Percentiles rank a stretch among this genome's conserved stretches.
Evolutionary conservation across 192 early-diverging fungal species (phyloP).

Genomic region (Podila horticola): DNA sequence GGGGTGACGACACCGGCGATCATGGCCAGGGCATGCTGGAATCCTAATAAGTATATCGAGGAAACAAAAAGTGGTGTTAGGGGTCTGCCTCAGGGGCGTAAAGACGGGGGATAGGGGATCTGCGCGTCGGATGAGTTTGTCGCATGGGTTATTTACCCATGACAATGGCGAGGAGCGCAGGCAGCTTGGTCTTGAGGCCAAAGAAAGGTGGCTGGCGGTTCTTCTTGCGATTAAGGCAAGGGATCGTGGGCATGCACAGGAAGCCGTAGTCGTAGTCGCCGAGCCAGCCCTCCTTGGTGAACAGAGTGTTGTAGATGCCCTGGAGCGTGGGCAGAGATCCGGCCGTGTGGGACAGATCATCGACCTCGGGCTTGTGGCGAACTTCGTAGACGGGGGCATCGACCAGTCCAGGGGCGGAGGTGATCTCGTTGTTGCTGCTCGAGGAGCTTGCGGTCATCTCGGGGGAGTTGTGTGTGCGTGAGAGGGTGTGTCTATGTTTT

Average conservation of each 20-base stretch:
- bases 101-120: no score
- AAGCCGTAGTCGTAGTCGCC: constrained; percentile 55
- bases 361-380: constrained; percentile 7
- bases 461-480: not conserved
- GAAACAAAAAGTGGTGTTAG: not conserved
- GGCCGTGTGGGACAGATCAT: constrained; percentile 35
- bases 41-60: constrained; percentile 21
- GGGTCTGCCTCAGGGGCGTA: not conserved
- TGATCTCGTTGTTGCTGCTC: constrained; percentile 15
- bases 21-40: constrained; percentile 43
- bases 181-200: constrained; percentile 58
- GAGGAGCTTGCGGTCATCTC: constrained; percentile 10
- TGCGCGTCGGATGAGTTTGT: not conserved
- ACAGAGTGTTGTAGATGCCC: constrained; percentile 23
- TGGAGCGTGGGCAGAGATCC: constrained; percentile 23
- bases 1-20: constrained; percentile 60
- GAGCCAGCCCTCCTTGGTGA: constrained; percentile 57
- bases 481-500: not conserved
- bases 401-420: constrained; percentile 14
- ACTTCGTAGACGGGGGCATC: constrained; percentile 35
- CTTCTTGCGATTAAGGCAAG: constrained; percentile 38
- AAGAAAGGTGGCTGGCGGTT: constrained; percentile 55
- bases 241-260: constrained; percentile 56
- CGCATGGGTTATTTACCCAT: constrained; percentile 49
- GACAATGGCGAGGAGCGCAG: constrained; percentile 53